phyloP scores from a whole-genome alignment of 1,284 basidiomycete genomes.

The Ceratobasidium papillatum region DNA sequence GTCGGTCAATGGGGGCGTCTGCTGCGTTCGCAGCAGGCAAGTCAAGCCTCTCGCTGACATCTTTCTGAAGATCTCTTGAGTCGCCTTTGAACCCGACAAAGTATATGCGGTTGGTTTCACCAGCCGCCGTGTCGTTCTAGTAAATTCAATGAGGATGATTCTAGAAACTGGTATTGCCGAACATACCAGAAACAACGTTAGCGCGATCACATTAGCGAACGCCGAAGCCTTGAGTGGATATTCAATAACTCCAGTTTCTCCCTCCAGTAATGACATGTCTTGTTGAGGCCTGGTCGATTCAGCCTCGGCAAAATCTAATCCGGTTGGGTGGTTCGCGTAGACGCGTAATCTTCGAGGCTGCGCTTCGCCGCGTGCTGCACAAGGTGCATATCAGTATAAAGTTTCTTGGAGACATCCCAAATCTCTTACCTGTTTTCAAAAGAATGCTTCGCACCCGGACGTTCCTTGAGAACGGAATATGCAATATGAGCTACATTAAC shows the following conservation, averaged over 20 bases:
- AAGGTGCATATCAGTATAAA: slow-evolving; percentile 1
- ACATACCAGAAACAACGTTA: slow-evolving; percentile 81
- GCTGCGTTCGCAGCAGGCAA: slow-evolving; percentile 75
- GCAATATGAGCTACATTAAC: slow-evolving; percentile 70
- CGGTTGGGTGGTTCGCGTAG: slow-evolving; percentile 73
- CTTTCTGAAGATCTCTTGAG: slow-evolving; percentile 63
- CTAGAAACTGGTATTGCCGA: slow-evolving; percentile 35
- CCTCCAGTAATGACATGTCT: slow-evolving; percentile 73
- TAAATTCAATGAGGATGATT: neutral
- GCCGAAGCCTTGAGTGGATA: slow-evolving; percentile 79
- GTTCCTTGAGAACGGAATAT: slow-evolving; percentile 79
- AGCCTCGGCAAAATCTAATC: slow-evolving; percentile 77
- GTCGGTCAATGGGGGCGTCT: slow-evolving; percentile 69
- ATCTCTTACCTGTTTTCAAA: slow-evolving; percentile 71
- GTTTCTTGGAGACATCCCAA: neutral
- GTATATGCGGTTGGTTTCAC: slow-evolving; percentile 70
- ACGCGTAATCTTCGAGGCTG: slow-evolving; percentile 72
- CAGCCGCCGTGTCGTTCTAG: slow-evolving; percentile 72
- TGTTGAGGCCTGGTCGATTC: slow-evolving; percentile 73
- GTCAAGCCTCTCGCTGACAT: slow-evolving; percentile 68
- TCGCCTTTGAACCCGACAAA: slow-evolving; percentile 86
- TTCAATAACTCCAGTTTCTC: slow-evolving; percentile 70
- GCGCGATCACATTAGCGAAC: slow-evolving; percentile 74
- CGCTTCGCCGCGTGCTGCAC: slow-evolving; percentile 62
- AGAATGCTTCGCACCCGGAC: slow-evolving; percentile 76